Evolutionary conservation across 2,329 filamentous ascomycete genomes (phyloP), one percentile per base, ranked within the genome.

Genomic region (Tolypocladium amazonense): DNA sequence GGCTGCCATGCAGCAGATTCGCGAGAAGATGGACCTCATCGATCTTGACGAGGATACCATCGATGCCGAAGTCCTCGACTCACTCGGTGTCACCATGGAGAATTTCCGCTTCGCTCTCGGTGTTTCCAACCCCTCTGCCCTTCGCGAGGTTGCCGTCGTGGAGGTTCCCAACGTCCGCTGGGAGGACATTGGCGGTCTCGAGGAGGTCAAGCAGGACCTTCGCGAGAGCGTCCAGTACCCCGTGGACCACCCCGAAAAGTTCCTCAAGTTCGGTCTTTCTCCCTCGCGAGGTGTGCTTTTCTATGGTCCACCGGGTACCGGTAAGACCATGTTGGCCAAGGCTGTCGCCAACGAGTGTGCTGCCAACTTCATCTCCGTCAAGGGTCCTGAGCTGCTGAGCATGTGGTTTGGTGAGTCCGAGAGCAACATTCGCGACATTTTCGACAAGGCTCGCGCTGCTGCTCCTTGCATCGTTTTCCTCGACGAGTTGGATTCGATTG

Each of bases 391-490:
- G 76, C 83, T 99, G 70, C 86, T 99, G 69, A 97, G 92, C 76
- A 99, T 99, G 94, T 99, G 94, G 94, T 99, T 99, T 73, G 94
- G 94, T 87, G 94, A 99, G 81, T 99, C 94, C 59, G 95, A 99
- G 80, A 96, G 91, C 86, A 99, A 99, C 80, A 97, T 99, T 66
- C 90, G 94, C 73, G 94, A 99, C 75, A 99, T 99, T 70, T 99
- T 99, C 76, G 94, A 99, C 86, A 99, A 97, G 86, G 94, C 94
- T 65, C 91, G 94, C 73, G 95, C 94, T 64, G 94, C 95, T 62
- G 94, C 94, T 69, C 94, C 94, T 78, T 99, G 95, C 70, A 90
- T 99, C 64, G 94, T 99, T 69, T 99, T 99, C 88, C 84, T 99
- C 65, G 94, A 99, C 69, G 94, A 99, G 81, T 79, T 99, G 77